Evolutionary conservation across 768 basidiomycete genomes (phyloP), one percentile per base, ranked within the genome.

Genomic region (Phylloporus sp.): DNA sequence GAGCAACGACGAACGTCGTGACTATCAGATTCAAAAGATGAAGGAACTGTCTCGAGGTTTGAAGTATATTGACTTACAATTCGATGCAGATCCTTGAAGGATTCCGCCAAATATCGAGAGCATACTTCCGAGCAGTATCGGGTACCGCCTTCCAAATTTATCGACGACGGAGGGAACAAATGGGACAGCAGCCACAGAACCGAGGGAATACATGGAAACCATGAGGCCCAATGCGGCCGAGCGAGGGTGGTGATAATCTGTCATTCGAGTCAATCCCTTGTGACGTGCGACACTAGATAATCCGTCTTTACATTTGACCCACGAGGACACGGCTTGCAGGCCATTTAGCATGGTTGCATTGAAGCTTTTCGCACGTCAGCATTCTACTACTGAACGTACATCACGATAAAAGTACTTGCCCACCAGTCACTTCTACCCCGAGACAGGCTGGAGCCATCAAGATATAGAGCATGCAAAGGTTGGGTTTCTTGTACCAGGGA

Each of bases 401-500:
- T 14, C 3, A 35, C 6, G 17, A n/a, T 10, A 9, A 15, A 49
- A 33, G 27, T 4, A 36, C 55, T 47, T 31, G 15, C 58, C 58
- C 58, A 18, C 40, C 48, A 3, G 51, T 59, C 42, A 52, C 43
- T 31, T 55, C 54, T 34, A 59, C 54, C n/a, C n/a, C n/a, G n/a
- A n/a, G n/a, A n/a, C n/a, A n/a, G n/a, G n/a, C n/a, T n/a, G n/a
- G n/a, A n/a, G 13, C 48, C 60, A 82, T 69, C 39, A 82, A 37
- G 22, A 83, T 47, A 61, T 83, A 83, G 32, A 82, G 52, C 18
- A 69, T 28, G 20, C 80, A 66, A 48, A 84, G 64, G 52, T 82
- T 83, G 3, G 69, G 79, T 53, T 83, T 84, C 50, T 55, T 60
- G 60, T 82, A 82, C 82, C 82, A 84, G 32, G 80, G 77, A 6